Percentiles rank a stretch among this genome's conserved stretches.
Conservation (phyloP, 176 grass and related monocot species). For the Cenchrus americanus region DNA sequence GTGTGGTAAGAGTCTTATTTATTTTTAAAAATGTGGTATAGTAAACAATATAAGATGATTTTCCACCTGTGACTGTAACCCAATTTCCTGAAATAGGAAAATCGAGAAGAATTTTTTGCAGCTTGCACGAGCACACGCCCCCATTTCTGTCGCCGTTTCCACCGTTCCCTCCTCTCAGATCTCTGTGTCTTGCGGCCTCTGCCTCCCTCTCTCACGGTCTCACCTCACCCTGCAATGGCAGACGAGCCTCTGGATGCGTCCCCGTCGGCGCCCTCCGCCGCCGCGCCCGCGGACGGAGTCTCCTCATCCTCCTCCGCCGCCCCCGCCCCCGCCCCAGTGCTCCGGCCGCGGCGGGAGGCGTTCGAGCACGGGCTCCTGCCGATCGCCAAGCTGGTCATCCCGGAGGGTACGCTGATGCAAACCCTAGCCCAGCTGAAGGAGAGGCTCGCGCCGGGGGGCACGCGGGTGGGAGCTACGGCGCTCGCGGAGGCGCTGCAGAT, state of each 20-base stretch:
- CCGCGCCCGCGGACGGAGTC: constrained; percentile 8
- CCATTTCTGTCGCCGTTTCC: constrained; percentile 23
- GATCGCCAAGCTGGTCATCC: constrained; percentile 80
- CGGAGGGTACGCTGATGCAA: constrained; percentile 67
- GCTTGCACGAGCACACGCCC: not conserved
- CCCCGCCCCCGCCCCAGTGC: constrained; percentile 24
- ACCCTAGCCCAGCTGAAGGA: constrained; percentile 65
- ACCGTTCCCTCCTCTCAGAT: constrained; percentile 29
- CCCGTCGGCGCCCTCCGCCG: constrained; percentile 27
- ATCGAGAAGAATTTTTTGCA: not conserved
- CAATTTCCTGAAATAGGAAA: not conserved
- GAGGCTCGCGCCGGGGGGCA: constrained; percentile 42
- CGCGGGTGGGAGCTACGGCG: constrained; percentile 55
- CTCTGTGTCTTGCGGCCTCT: constrained; percentile 18
- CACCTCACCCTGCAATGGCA: constrained; percentile 35
- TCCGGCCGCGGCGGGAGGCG: constrained; percentile 82
- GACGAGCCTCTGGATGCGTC: constrained; percentile 30
- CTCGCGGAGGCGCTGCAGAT: constrained; percentile 90
- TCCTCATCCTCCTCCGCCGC: not conserved
- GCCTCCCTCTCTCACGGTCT: not conserved
- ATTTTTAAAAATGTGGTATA: not conserved
- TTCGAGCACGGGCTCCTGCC: constrained; percentile 96
- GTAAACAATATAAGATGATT: not conserved
- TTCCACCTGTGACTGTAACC: not conserved
- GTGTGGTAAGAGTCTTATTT: no score